These are phyloP conservation scores for Setaria viridis DNA, from an alignment of 202 grass and related monocot species.

Conservation along the genomic window DNA sequence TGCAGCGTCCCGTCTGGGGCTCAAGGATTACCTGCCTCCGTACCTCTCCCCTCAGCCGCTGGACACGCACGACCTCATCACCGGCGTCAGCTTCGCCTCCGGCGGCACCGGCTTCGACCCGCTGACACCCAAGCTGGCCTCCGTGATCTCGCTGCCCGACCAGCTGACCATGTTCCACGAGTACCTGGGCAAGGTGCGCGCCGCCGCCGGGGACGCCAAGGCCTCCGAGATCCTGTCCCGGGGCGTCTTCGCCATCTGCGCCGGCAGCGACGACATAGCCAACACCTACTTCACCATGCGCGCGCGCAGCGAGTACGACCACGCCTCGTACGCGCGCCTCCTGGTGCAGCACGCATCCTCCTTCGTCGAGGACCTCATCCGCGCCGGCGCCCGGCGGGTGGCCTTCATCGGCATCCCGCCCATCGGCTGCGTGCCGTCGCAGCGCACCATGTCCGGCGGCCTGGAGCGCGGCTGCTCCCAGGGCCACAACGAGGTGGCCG, in stretches of 20 bases:
- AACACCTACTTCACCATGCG: conserved; percentile 81
- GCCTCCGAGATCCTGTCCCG: conserved; percentile 8
- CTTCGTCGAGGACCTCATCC: conserved; percentile 67
- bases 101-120: conserved; percentile 86
- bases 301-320: conserved; percentile 52
- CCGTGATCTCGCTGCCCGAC: conserved; percentile 67
- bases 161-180: conserved; percentile 71
- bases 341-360: conserved; percentile 43
- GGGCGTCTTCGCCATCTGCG: conserved; percentile 77
- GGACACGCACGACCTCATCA: conserved; percentile 56
- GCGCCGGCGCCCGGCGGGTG: conserved; percentile 56
- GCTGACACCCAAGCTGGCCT: conserved; percentile 59
- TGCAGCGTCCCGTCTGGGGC: conserved; percentile 57
- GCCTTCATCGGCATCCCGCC: conserved; percentile 69
- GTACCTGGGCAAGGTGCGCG: conserved; percentile 61
- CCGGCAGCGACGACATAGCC: conserved; percentile 85
- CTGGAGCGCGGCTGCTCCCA: conserved; percentile 37
- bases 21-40: conserved; percentile 72
- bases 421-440: conserved; percentile 83
- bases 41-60: conserved; percentile 67
- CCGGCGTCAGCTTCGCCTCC: conserved; percentile 92
- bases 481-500: conserved; percentile 70
- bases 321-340: conserved; percentile 58
- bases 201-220: conserved; percentile 45
- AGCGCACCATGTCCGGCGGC: conserved; percentile 70